These are phyloP conservation scores for Pichia exigua DNA, from an alignment of 805 yeast species.

Conservation along the genomic window DNA sequence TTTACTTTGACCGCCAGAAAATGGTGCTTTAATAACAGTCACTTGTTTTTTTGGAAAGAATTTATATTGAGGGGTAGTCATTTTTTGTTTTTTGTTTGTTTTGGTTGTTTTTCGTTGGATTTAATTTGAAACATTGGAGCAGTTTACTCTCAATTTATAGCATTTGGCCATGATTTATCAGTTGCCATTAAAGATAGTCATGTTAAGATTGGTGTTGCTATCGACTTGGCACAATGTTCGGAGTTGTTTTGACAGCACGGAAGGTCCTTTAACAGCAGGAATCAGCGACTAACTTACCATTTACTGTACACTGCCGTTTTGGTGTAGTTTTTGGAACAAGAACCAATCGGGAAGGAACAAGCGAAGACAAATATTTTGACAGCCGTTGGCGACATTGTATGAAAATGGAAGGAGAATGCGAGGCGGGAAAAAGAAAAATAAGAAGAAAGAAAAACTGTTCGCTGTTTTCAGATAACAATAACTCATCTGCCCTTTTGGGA, in stretches of 20 bases:
- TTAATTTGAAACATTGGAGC: too few species aligned
- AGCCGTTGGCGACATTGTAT: not conserved
- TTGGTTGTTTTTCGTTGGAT: not conserved
- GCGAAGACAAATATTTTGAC: not conserved
- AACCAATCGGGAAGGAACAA: not conserved
- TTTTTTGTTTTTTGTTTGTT: not conserved
- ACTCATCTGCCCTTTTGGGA: too few species aligned
- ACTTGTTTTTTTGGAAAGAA: conserved; percentile 47
- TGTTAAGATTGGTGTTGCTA: not conserved
- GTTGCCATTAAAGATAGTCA: not conserved
- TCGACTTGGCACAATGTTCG: not conserved
- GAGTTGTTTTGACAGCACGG: not conserved
- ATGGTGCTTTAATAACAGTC: conserved; percentile 82
- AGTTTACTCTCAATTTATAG: not conserved
- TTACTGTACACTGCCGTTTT: not conserved
- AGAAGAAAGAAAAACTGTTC: too few species aligned
- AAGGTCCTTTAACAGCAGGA: not conserved
- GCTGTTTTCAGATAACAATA: too few species aligned
- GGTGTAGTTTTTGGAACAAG: not conserved
- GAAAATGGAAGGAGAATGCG: not conserved
- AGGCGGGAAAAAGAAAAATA: too few species aligned
- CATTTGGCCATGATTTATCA: too few species aligned
- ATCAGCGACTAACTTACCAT: not conserved
- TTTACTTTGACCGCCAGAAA: conserved; percentile 92
- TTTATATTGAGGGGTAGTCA: conserved; percentile 33